Base-by-base conservation (phyloP, 1,139 yeast species). In the Williopsis jadinii region DNA sequence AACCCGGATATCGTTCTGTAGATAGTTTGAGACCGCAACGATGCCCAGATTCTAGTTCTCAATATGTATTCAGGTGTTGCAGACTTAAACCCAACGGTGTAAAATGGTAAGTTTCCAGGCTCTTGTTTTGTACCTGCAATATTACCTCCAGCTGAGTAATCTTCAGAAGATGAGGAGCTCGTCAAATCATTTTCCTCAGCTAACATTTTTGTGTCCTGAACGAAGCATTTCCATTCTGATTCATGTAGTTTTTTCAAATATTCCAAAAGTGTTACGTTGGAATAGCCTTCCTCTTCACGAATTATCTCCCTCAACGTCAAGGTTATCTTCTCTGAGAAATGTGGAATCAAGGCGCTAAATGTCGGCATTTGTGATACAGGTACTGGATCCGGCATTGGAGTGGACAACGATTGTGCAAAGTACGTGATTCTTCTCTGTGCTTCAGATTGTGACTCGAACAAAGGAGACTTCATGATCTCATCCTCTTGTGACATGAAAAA, bases 31-130 rank as follows among this genome's bases (percentile, higher is more conserved):
- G 85, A 77, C 61, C 84, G 74, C 55, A 80, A 70, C 11, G 86
- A 80, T 37, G 87, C 86, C 87, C 87, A 80, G 47, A 80, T 80
- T 69, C 86, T 70, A 3, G 87, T 80, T 72, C 87, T 75, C 60
- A 80, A 67, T 40, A 84, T 77, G 61, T 79, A 80, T 61, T 80
- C 86, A 36, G 86, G 85, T 41, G 84, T 83, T 54, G 84, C 84
- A 50, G 82, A 75, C 60, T 80, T 80, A 71, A 77, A 80, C 60
- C 87, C 87, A 60, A 80, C 78, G 66, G 83, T 77, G 64, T 76
- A 77, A 64, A 78, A 80, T 49, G 86, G 85, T 55, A 78, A 68
- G 54, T 78, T 84, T 54, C 78, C 82, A 53, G 76, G 75, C 64
- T 55, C 78, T 48, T 74, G 77, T 30, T 46, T 50, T 10, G 52